Base-by-base conservation (phyloP, 306 rosid species). In the Fragaria iinumae region DNA sequence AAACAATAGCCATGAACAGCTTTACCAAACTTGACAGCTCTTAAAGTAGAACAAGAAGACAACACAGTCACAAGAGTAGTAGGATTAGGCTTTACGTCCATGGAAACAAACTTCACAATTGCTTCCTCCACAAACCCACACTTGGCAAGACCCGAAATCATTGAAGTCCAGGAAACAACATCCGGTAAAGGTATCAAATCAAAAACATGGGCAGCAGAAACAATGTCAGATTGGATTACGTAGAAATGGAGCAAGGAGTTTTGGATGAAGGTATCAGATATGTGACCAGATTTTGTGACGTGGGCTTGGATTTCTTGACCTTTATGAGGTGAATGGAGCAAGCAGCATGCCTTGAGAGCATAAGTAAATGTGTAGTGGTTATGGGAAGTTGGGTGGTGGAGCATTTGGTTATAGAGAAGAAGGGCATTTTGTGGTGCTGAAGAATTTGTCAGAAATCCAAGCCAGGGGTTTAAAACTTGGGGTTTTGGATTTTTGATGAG, bases 81-180 rank as follows among this genome's bases (percentile, higher is more conserved):
- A 1, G 88, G 76, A 65, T 87, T 91, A 36, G 97, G 96, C 77
- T 75, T 81, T 25, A 86, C 86, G 3, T 87, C 79, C 90, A 91
- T 89, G 25, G 74, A 68, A 6, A 78, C 80, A 41, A 93, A 89
- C 69, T 65, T 82, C 20, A 47, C 23, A 8, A 93, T 80, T 45
- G 97, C 97, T 74, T 89, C 86, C 64, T 86, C 84, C 50, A 84
- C 86, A 71, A 84, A 84, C 55, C 97, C 93, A 29, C 88, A 84
- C 83, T 86, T 89, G 43, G 89, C 78, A 38, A 93, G 87, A 29
- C 97, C 98, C 0, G 91, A 93, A 50, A 93, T 67, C 52, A 89
- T 63, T 0, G 91, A 89, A 41, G 90, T 93, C 95, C 96, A 91
- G 6, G 97, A 93, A 80, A 93, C 93, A 1, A 93, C 97, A 62